These are phyloP conservation scores for Blastobotrys ciferrii DNA, from an alignment of 1,139 yeast species.

Conservation along the genomic window DNA sequence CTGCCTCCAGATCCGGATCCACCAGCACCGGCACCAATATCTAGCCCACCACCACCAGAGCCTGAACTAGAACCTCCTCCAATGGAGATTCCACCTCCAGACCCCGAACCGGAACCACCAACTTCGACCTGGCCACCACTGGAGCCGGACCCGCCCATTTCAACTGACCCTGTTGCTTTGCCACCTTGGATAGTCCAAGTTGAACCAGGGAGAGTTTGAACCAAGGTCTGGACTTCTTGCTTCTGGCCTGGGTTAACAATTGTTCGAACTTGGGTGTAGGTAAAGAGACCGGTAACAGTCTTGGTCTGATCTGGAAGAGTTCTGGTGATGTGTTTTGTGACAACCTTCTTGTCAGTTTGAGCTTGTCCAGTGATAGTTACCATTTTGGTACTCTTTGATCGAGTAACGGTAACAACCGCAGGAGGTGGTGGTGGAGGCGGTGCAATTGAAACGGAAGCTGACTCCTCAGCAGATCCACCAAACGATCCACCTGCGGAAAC, in stretches of 20 bases:
- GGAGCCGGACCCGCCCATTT: neutral
- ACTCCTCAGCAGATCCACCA: neutral
- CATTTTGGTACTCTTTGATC: conserved; percentile 7
- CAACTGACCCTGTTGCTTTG: neutral
- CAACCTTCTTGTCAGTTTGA: neutral
- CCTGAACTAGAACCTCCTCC: neutral
- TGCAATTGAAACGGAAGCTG: neutral
- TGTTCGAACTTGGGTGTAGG: neutral
- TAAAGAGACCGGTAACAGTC: neutral
- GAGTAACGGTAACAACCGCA: conserved; percentile 4
- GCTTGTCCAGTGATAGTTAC: neutral
- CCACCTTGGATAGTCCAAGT: neutral
- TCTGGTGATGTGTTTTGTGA: conserved; percentile 8
- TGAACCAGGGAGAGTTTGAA: neutral
- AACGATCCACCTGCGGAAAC: neutral
- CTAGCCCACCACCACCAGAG: neutral
- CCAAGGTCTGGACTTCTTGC: no score
- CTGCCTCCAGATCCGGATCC: no score
- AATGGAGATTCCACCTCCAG: neutral
- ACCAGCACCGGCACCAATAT: neutral
- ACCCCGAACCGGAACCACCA: neutral
- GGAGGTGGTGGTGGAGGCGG: conserved; percentile 10
- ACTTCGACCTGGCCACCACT: neutral
- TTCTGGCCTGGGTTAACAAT: neutral
- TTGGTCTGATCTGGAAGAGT: conserved; percentile 3